Conservation (phyloP, 305 asterid species). For the Fraxinus ornus region DNA sequence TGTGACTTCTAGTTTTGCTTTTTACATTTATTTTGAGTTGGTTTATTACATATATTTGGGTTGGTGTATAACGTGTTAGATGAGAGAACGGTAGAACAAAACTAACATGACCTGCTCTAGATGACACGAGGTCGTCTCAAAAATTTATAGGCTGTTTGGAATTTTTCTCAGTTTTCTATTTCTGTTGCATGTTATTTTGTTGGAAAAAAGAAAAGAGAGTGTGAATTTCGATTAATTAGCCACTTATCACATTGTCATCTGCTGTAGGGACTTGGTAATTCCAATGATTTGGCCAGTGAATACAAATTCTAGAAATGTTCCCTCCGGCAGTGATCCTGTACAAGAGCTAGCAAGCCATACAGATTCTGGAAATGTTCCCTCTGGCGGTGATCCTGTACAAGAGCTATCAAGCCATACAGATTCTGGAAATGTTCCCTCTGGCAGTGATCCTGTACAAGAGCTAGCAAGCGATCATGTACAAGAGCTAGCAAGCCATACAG, state of each 20-base stretch:
- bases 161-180: no score
- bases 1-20: neutral
- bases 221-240: neutral
- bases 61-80: neutral
- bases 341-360: neutral
- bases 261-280: conserved; percentile 32
- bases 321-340: neutral
- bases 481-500: no score
- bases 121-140: no score
- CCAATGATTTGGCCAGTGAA: conserved; percentile 29
- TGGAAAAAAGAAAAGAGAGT: neutral
- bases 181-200: neutral
- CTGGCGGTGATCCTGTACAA: no score
- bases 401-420: no score
- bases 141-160: no score
- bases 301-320: neutral
- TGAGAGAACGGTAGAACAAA: neutral
- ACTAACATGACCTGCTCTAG: no score
- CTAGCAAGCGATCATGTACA: no score
- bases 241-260: neutral
- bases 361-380: no score
- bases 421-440: no score
- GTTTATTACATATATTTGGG: neutral
- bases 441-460: no score
- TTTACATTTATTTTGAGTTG: neutral